phyloP scores from a whole-genome alignment of 2,329 filamentous ascomycete genomes.

The Talaromyces verruculosus region DNA sequence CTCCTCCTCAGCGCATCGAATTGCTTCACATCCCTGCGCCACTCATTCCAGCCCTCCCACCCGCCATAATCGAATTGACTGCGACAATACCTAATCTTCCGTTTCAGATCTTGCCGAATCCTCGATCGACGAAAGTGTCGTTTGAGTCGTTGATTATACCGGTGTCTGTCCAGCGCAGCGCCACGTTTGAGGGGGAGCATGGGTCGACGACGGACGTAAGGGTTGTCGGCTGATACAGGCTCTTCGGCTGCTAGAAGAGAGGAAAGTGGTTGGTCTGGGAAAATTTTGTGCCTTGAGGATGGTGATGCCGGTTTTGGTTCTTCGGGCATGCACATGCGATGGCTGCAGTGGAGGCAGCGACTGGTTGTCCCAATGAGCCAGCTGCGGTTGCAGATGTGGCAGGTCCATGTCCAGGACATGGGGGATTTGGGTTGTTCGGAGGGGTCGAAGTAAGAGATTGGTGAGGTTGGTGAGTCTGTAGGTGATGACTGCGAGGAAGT shows the following conservation, averaged over 20 bases:
- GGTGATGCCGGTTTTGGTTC: not conserved
- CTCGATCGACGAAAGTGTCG: not conserved
- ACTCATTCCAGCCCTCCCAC: constrained; percentile 51
- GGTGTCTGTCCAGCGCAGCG: not conserved
- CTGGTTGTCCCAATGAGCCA: constrained; percentile 53
- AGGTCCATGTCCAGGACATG: constrained; percentile 54
- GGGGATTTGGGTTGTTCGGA: not conserved
- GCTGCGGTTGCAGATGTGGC: constrained; percentile 50
- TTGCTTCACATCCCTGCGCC: constrained; percentile 31
- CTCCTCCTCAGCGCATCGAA: not conserved
- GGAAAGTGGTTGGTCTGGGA: not conserved
- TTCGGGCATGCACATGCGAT: constrained; percentile 50
- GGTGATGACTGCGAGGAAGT: not conserved
- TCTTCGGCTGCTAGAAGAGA: not conserved
- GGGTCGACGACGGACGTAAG: not conserved
- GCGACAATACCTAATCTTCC: constrained; percentile 34
- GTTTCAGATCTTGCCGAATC: not conserved
- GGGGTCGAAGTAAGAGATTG: not conserved
- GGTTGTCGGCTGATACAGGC: too few relatives aligned
- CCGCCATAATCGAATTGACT: constrained; percentile 56
- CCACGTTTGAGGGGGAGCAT: not conserved
- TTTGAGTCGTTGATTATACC: not conserved
- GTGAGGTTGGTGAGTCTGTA: not conserved
- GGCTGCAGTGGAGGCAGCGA: constrained; percentile 56
- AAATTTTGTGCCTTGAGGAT: not conserved